Base-by-base conservation (phyloP, 805 yeast genomes). In the Candida bentonensis region DNA sequence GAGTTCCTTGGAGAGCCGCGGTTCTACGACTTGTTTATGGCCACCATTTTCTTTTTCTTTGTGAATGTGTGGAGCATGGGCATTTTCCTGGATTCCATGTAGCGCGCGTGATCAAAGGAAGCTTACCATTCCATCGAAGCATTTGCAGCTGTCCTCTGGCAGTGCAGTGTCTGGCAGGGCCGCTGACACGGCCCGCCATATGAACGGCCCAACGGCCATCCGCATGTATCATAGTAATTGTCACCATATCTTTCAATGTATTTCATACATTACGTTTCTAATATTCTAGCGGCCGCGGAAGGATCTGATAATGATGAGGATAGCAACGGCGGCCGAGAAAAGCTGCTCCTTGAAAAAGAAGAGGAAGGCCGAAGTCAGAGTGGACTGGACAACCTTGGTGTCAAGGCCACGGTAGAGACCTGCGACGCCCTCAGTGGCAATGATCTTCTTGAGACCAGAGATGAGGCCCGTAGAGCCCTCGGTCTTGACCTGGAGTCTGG, bases 291-390 rank as follows among this genome's bases (percentile, higher is more conserved):
- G n/a, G 41, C 15, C 36, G 11, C 36, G 36, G 20, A 30, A 17
- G 17, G 17, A 9, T 30, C 36, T 30, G 36, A 30, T 30, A 11
- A 77, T 49, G 44, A 66, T 70, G 46, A 83, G 69, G 43, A 81
- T 49, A 45, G 63, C 64, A 43, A 79, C 68, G 41, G 84, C 74
- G 40, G 79, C 69, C 2, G 67, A 57, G 46, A 82, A 77, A 51
- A 87, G 72, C 61, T 83, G 87, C 62, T 88, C 96, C 65, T 88
- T 88, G 66, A 88, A 86, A 62, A 79, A 83, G 59, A 88, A 88
- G 56, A 88, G 69, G 54, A 88, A 83, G 0, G 95, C 96, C 2
- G 95, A 89, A 33, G 94, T 86, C 46, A 81, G 60, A 41, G 89
- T 86, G 48, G 88, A 77, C 65, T 88, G 97, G 22, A 79, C 62